Conservation (phyloP, 495 filamentous ascomycete species). For the Penicillium verhagenii region DNA sequence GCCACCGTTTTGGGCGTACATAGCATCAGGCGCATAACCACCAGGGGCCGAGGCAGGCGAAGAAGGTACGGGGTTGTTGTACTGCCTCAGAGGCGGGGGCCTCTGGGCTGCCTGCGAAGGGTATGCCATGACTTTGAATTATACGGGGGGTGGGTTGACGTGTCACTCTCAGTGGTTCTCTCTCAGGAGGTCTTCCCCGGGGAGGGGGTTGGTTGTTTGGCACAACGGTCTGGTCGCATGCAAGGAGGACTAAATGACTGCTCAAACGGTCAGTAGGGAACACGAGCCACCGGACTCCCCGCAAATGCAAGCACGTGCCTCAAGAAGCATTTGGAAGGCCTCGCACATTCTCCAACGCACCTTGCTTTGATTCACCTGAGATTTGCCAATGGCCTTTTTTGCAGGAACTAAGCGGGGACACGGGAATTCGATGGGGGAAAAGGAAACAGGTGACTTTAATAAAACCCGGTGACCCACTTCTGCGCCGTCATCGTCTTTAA, state of each 20-base stretch:
- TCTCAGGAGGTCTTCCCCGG: neutral
- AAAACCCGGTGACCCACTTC: slow-evolving; percentile 15
- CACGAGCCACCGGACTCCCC: slow-evolving; percentile 8
- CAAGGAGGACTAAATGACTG: slow-evolving; percentile 20
- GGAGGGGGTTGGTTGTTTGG: slow-evolving; percentile 7
- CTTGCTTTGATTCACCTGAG: neutral
- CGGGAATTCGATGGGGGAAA: slow-evolving; percentile 6
- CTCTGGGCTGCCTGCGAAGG: slow-evolving; percentile 32
- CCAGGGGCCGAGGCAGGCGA: slow-evolving; percentile 29
- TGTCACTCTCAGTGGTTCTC: neutral
- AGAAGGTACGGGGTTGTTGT: slow-evolving; percentile 37
- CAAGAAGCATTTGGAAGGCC: neutral
- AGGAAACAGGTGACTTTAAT: slow-evolving; percentile 18
- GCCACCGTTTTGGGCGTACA: slow-evolving; percentile 45
- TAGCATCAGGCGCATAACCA: slow-evolving; percentile 47
- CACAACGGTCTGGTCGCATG: slow-evolving; percentile 13
- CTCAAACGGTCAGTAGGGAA: slow-evolving; percentile 4
- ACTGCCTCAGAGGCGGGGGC: slow-evolving; percentile 53
- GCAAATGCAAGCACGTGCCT: slow-evolving; percentile 11
- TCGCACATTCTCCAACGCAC: neutral
- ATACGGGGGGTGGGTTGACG: neutral
- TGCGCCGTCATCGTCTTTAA: slow-evolving; percentile 12
- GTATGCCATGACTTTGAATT: slow-evolving; percentile 34
- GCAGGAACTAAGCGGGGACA: neutral
- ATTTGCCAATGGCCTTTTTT: neutral